Conservation (phyloP, 345 rosid species). For the Conringia planisiliqua region DNA sequence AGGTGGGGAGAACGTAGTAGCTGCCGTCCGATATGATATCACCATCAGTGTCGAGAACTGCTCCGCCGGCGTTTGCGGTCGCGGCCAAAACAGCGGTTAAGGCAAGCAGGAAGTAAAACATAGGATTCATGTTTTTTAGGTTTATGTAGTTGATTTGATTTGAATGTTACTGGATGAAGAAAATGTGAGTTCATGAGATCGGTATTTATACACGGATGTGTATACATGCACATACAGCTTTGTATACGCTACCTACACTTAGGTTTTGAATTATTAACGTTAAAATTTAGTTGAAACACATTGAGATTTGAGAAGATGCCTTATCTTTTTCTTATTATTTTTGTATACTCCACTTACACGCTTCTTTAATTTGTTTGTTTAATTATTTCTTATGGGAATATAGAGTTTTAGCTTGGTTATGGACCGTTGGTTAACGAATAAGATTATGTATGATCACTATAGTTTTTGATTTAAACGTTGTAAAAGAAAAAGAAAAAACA, state of each 20-base stretch:
- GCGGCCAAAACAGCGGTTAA: neutral
- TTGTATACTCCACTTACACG: neutral
- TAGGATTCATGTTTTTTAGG: neutral
- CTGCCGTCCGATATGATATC: neutral
- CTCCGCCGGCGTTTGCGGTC: neutral
- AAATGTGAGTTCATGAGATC: neutral
- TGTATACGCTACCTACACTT: neutral
- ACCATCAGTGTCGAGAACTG: neutral
- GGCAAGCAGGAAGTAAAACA: slow-evolving; percentile 4
- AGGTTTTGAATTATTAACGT: neutral
- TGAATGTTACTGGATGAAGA: neutral
- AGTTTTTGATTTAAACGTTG: neutral
- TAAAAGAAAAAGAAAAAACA: too few species aligned
- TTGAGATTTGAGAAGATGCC: neutral
- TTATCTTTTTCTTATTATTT: neutral
- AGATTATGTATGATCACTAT: neutral
- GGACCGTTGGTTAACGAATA: neutral
- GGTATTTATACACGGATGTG: neutral
- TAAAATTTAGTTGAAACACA: neutral
- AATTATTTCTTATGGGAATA: neutral
- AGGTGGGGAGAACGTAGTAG: slow-evolving; percentile 11
- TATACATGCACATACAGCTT: neutral
- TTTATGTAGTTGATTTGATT: neutral
- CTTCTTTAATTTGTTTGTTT: neutral
- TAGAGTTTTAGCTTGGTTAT: neutral